Percentiles rank a stretch among this genome's conserved stretches.
Evolutionary conservation across 129 eudicot species (phyloP).

Genomic region (Lonicera japonica): DNA sequence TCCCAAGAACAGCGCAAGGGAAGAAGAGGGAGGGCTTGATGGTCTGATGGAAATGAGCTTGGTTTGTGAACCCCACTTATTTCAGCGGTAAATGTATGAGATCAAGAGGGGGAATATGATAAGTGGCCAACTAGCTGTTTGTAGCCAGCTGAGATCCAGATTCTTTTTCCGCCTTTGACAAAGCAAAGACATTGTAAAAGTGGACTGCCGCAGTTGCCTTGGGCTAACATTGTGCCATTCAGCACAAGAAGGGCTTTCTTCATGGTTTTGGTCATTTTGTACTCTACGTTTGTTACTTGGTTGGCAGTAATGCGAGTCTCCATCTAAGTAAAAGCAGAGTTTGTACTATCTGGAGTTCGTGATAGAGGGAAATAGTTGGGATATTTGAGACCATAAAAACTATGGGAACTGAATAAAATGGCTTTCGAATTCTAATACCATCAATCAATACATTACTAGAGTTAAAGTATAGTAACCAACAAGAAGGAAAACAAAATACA

Average conservation of each 20-base stretch:
- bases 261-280: slow-evolving; percentile 11
- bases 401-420: too few species aligned
- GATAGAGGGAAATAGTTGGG: too few species aligned
- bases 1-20: slow-evolving; percentile 32
- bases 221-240: slow-evolving; percentile 7
- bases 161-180: slow-evolving; percentile 22
- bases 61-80: slow-evolving; percentile 2
- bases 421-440: too few species aligned
- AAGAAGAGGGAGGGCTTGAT: slow-evolving; percentile 22
- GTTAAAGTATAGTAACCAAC: too few species aligned
- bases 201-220: slow-evolving; percentile 18
- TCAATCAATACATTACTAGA: too few species aligned
- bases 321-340: not conserved
- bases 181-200: slow-evolving; percentile 6
- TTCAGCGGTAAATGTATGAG: slow-evolving; percentile 21
- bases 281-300: not conserved
- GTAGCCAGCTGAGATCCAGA: slow-evolving; percentile 47
- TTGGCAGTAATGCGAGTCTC: not conserved
- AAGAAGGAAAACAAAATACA: too few species aligned
- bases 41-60: slow-evolving; percentile 16
- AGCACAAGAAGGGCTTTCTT: slow-evolving; percentile 1
- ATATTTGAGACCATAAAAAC: too few species aligned
- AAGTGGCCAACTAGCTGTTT: slow-evolving; percentile 47
- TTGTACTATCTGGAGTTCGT: too few species aligned
- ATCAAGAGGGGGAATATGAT: slow-evolving; percentile 23